Evolutionary conservation across 2,329 filamentous ascomycete species (phyloP).

Genomic region (Mycogone perniciosa): DNA sequence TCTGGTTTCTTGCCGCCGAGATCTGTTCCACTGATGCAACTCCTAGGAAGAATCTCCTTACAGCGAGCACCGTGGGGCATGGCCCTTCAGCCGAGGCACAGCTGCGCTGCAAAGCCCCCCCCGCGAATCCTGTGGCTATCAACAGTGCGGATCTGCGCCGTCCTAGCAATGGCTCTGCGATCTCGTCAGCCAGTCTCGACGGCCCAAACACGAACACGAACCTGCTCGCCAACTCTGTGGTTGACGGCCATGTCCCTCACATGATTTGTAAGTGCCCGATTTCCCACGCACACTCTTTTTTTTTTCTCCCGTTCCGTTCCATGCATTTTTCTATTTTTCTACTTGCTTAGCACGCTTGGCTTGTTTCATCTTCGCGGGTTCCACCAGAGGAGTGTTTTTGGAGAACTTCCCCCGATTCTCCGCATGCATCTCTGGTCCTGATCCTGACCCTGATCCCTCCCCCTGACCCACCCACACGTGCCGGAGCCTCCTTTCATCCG

Average conservation of each 20-base stretch:
- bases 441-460: neutral
- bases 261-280: slow-evolving; percentile 39
- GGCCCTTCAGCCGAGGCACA: slow-evolving; percentile 39
- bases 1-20: neutral
- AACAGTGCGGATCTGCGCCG: slow-evolving; percentile 33
- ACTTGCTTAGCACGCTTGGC: no score
- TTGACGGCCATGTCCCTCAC: slow-evolving; percentile 41
- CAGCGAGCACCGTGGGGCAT: slow-evolving; percentile 32
- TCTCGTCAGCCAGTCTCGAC: slow-evolving; percentile 27
- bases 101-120: slow-evolving; percentile 33
- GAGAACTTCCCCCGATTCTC: slow-evolving; percentile 21
- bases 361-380: no score
- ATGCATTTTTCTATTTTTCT: neutral
- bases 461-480: slow-evolving; percentile 5
- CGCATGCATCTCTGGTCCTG: slow-evolving; percentile 15
- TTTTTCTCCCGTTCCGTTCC: slow-evolving; percentile 3
- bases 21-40: slow-evolving; percentile 6
- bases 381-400: slow-evolving; percentile 10
- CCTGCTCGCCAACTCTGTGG: slow-evolving; percentile 20
- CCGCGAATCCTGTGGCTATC: slow-evolving; percentile 23
- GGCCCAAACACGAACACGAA: slow-evolving; percentile 14
- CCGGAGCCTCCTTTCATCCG: slow-evolving; percentile 2
- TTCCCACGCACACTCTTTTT: neutral
- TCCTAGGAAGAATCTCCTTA: slow-evolving; percentile 38
- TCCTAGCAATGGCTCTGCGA: slow-evolving; percentile 30